Evolutionary conservation across 345 rosid genomes (phyloP), one percentile per base, ranked within the genome.

Genomic region (Moricandia arvensis): DNA sequence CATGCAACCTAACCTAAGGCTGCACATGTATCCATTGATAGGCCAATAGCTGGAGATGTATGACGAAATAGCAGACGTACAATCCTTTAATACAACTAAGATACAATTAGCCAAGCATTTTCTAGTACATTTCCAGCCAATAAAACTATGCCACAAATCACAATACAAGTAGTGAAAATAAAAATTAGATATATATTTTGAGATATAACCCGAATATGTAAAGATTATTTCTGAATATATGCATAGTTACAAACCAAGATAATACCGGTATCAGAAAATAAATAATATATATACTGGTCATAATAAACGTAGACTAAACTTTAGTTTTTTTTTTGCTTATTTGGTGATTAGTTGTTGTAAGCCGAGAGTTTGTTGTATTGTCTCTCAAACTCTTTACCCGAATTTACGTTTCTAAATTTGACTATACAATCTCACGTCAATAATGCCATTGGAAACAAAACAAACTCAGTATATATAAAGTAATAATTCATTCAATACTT

Each of bases 391-490:
- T 24, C 55, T 57, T 26, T 57, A 41, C 35, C 34, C 17, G 66
- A 59, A 41, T 41, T 57, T 59, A 59, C 66, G 43, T 71, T 71
- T 71, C 59, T 59, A 71, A 43, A 16, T 60, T 30, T 60, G 13
- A 11, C 30, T 59, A 41, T 41, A 70, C 58, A 59, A 26, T 70
- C 54, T 70, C 41, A 15, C 65, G 43, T 70, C 38, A 26, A 27
- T 38, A 38, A 12, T 37, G 4, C 54, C 38, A 38, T 58, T 26
- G 35, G 29, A 27, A 6, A 38, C 13, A 58, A 37, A 21, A 26
- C 24, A 27, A 69, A 58, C 26, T 8, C 65, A 16, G 11, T 38
- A 21, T 68, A 49, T 54, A 21, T 8, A 21, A 0, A 18, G 29
- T 17, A 53, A 8, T 53, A 18, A 18, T 17, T 17, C 58, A 18